Evolutionary conservation across 306 rosid genomes (phyloP), one percentile per base, ranked within the genome.

Genomic region (Rosa rugosa): DNA sequence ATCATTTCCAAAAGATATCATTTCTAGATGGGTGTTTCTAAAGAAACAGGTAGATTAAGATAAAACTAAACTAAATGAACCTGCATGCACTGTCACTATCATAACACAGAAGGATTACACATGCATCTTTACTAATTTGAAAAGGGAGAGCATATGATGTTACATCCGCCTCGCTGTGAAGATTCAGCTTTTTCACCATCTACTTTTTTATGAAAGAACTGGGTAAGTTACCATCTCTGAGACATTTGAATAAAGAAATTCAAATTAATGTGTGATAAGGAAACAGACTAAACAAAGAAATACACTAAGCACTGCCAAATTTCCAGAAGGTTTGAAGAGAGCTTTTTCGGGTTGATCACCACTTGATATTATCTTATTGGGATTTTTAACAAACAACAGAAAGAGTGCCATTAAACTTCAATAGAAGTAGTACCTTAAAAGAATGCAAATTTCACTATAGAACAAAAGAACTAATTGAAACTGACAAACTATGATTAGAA

Each of bases 121-220:
- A 72, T 18, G 16, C 63, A 50, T 17, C 59, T 59, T 31, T 12
- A 22, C 13, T 45, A 73, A 11, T 13, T 42, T 36, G 4, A 54
- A 80, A 47, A 51, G 74, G 36, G 59, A 11, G 10, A 46, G 62
- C 20, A 80, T 69, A 40, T 9, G 20, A 66, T 4, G 53, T 80
- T 89, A 92, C 97, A 93, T 90, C 93, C 5, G 75, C 72, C 78
- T 88, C 97, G 18, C 87, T 83, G 2, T 69, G 69, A 78, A 92
- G 93, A 83, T 66, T 59, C 57, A 92, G 91, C 81, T 90, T 90
- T 82, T 46, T 77, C 51, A 66, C 83, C 0, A 92, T 47, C 36
- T 87, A 90, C 81, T 38, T 90, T 47, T 87, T 84, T 17, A 92
- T 80, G 60, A 11, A 72, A 13, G 87, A 86, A 77, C 85, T 87